Evolutionary conservation across 257 asterid genomes (phyloP).

Genomic region (Avicennia marina): DNA sequence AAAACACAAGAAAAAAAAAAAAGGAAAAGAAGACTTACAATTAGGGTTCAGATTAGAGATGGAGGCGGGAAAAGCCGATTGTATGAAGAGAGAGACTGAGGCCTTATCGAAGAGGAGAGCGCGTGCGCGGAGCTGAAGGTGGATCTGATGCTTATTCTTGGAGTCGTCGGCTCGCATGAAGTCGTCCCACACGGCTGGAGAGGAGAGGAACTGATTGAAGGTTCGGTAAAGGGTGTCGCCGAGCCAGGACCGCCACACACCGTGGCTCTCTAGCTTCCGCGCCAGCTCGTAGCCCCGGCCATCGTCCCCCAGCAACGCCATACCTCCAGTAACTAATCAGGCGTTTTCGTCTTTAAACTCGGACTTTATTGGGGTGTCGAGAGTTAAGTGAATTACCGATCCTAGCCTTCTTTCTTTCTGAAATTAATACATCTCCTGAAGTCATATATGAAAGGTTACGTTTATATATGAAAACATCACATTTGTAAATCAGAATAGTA

Average conservation of each 20-base stretch:
- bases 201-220: conserved; percentile 65
- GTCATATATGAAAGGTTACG: too few relatives aligned
- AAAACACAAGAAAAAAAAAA: too few relatives aligned
- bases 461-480: too few relatives aligned
- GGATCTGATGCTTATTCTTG: conserved; percentile 60
- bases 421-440: too few relatives aligned
- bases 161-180: conserved; percentile 73
- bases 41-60: conserved; percentile 69
- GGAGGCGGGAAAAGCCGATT: conserved; percentile 24
- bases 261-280: conserved; percentile 78
- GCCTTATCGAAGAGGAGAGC: conserved; percentile 94
- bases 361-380: too few relatives aligned
- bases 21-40: conserved; percentile 33
- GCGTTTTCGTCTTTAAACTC: too few relatives aligned
- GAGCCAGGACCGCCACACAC: conserved; percentile 90
- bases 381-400: too few relatives aligned
- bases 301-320: conserved; percentile 87
- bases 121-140: conserved; percentile 86
- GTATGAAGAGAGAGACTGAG: conserved; percentile 48
- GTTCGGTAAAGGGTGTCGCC: conserved; percentile 68
- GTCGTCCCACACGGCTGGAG: conserved; percentile 75
- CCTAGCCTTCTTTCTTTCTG: too few relatives aligned
- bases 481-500: too few relatives aligned
- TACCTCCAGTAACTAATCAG: too few relatives aligned
- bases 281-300: conserved; percentile 92